A percentile compares a stretch with the other conserved stretches of the same genome.
These are phyloP conservation scores for Patellaria atrata DNA, from an alignment of 495 filamentous ascomycete genomes.

Conservation along the genomic window DNA sequence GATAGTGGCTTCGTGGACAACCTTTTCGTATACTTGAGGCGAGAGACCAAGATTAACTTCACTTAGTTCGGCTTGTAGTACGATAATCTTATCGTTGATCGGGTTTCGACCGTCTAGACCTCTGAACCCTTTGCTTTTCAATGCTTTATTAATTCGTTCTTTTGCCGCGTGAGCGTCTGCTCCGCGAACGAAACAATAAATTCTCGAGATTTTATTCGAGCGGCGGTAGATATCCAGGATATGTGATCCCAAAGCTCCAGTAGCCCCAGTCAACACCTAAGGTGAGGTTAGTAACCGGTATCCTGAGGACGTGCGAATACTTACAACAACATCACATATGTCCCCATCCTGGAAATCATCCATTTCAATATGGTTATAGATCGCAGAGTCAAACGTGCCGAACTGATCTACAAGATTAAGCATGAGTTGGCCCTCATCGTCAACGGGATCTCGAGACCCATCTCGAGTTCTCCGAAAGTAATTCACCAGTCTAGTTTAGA, in stretches of 20 bases:
- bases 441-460: constrained; percentile 1
- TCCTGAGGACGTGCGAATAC: not conserved
- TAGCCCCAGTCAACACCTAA: constrained; percentile 42
- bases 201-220: constrained; percentile 23
- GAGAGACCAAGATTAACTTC: constrained; percentile 34
- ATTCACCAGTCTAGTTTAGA: constrained; percentile 19
- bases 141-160: constrained; percentile 34
- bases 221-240: constrained; percentile 34
- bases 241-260: constrained; percentile 45
- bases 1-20: constrained; percentile 31
- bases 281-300: not conserved
- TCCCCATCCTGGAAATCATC: no score
- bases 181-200: constrained; percentile 47
- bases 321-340: no score
- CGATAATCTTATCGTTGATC: constrained; percentile 28
- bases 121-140: constrained; percentile 21
- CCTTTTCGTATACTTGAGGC: constrained; percentile 21
- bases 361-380: no score
- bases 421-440: constrained; percentile 20
- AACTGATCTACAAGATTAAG: constrained; percentile 26
- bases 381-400: constrained; percentile 15
- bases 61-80: constrained; percentile 28
- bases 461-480: constrained; percentile 13
- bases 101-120: constrained; percentile 7
- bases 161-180: constrained; percentile 30